These are phyloP conservation scores for Xanthoconium separans DNA, from an alignment of 1,284 basidiomycete genomes.

Conservation along the genomic window DNA sequence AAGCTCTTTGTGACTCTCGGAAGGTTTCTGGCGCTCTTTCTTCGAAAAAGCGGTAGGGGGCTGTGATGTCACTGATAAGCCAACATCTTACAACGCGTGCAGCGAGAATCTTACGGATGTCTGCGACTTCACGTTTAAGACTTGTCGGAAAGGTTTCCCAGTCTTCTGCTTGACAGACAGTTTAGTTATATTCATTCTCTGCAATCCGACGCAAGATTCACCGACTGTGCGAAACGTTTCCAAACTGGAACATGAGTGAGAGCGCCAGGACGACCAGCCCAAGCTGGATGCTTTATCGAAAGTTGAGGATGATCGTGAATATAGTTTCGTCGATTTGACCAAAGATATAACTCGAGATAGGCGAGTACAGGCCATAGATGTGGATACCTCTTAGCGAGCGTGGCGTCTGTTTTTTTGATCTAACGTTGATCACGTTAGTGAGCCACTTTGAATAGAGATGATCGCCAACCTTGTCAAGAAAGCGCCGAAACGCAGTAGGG, in stretches of 20 bases:
- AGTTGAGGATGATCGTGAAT: background rate
- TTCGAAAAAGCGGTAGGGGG: background rate
- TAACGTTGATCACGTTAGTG: slow-evolving; percentile 2
- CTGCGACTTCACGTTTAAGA: background rate
- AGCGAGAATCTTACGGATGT: slow-evolving; percentile 3
- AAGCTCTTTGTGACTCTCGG: background rate
- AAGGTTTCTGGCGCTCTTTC: background rate
- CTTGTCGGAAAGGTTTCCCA: slow-evolving; percentile 5
- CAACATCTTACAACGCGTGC: background rate
- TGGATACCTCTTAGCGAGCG: slow-evolving; percentile 13
- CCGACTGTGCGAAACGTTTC: slow-evolving; percentile 8
- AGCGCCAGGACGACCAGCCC: background rate
- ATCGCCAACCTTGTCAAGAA: slow-evolving; percentile 17
- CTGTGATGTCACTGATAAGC: slow-evolving; percentile 3
- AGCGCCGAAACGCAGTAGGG: slow-evolving; percentile 3
- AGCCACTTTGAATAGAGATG: background rate
- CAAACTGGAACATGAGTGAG: slow-evolving; percentile 11
- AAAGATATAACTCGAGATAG: slow-evolving; percentile 21
- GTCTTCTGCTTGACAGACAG: slow-evolving; percentile 4
- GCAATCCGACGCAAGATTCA: slow-evolving; percentile 3
- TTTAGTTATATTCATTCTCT: background rate
- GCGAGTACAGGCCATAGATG: slow-evolving; percentile 20
- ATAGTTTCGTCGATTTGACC: background rate
- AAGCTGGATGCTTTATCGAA: background rate
- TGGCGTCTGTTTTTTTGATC: slow-evolving; percentile 13